phyloP scores from a whole-genome alignment of 169 alveolate species.

The Cryptosporidium viatorum region DNA sequence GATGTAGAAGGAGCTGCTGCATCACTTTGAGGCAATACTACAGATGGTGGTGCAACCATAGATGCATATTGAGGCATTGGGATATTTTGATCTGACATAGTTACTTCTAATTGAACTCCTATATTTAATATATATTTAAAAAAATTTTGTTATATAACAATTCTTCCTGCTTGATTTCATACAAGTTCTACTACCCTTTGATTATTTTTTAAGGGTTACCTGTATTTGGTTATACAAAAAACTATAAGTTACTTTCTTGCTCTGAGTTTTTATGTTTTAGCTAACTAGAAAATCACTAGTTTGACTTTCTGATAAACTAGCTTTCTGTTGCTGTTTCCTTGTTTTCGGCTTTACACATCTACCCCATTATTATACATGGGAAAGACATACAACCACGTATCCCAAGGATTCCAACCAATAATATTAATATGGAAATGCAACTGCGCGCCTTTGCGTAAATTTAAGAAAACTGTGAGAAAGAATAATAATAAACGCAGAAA shows the following conservation, averaged over 20 bases:
- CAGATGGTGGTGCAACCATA: slow-evolving; percentile 76
- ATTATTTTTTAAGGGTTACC: neutral
- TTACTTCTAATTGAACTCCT: neutral
- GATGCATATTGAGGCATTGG: slow-evolving; percentile 51
- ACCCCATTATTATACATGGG: slow-evolving; percentile 27
- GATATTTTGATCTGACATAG: slow-evolving; percentile 39
- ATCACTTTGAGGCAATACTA: slow-evolving; percentile 62
- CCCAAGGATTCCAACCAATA: slow-evolving; percentile 3
- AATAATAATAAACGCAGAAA: neutral
- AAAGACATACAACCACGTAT: slow-evolving; percentile 31
- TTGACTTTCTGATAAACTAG: neutral
- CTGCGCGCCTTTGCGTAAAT: slow-evolving; percentile 48
- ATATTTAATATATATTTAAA: neutral
- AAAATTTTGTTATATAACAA: neutral
- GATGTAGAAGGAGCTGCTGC: slow-evolving; percentile 76
- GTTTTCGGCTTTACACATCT: slow-evolving; percentile 2
- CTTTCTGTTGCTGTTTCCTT: slow-evolving; percentile 17
- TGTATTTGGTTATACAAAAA: neutral
- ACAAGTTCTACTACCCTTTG: neutral
- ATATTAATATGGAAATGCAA: slow-evolving; percentile 23
- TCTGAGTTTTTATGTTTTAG: neutral
- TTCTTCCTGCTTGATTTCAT: neutral
- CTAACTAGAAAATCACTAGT: slow-evolving; percentile 1
- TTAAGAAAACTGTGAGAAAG: neutral
- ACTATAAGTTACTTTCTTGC: neutral